Base-by-base conservation (phyloP, 179 eudicot genomes). In the Amaranthus tricolor region DNA sequence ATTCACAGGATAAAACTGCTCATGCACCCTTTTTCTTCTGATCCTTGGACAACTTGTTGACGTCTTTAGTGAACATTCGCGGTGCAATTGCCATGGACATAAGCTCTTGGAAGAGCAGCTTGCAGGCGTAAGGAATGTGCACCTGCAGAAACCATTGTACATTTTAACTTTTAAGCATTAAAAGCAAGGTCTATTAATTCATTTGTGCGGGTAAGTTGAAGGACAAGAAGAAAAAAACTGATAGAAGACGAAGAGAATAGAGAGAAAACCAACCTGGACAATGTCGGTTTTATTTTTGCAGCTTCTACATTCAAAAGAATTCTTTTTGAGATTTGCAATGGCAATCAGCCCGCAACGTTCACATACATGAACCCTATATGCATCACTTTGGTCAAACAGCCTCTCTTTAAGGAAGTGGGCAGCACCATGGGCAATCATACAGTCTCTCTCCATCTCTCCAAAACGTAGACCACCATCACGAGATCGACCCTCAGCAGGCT, bases 71-170 rank as follows among this genome's bases (percentile, higher is more conserved):
- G 56, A 91, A 83, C 99, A 95, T 95, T 77, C 99, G 86, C 11
- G 99, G 99, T 43, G 99, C 98, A 62, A 95, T 93, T 20, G 99
- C 99, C 99, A 93, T 93, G 15, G 99, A 82, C 99, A 95, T 93
- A 0, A 95, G 94, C 86, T 95, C 99, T 81, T 95, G 97, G 90
- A 95, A 93, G 17, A 95, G 88, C 79, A 95, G 82, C 83, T 95
- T 95, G 76, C 98, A 95, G 12, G 97, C 97, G 75, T 95, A 95
- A 1, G 99, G 99, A 40, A 95, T 95, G 82, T 92, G 88, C 67
- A 92, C 96, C 97, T 92, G 86, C 81, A 80, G 4, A 65, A 53
- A 47, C 31, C 62, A n/a, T 21, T 11, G 8, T 78, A 56, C 9
- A 9, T 53, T 14, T 31, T 6, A 62, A 4, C 40, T 9, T 0